Evolutionary conservation across 805 yeast species (phyloP).

Genomic region (Candida ovalis): DNA sequence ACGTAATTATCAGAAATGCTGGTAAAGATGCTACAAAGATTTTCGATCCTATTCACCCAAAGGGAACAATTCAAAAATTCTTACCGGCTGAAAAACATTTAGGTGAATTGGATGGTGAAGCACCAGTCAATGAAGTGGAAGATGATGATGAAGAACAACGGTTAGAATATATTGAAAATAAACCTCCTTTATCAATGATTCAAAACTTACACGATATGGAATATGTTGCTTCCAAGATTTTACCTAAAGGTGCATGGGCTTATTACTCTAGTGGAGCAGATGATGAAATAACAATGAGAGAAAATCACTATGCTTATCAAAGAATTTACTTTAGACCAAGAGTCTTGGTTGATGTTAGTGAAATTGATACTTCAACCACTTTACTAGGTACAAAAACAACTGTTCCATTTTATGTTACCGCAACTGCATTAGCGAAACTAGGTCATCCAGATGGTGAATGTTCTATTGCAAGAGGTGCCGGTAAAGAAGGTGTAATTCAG

Average conservation of each 20-base stretch:
- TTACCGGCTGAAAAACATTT: conserved; percentile 57
- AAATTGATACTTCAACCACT: conserved; percentile 64
- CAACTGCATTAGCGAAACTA: conserved; percentile 87
- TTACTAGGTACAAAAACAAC: conserved; percentile 68
- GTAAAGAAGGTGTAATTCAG: conserved; percentile 65
- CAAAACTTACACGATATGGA: conserved; percentile 86
- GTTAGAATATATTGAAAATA: conserved; percentile 39
- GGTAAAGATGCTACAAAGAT: conserved; percentile 59
- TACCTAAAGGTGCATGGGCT: conserved; percentile 84
- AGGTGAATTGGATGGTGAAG: conserved; percentile 42
- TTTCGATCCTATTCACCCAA: conserved; percentile 87
- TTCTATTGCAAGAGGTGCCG: conserved; percentile 81
- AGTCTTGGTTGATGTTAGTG: conserved; percentile 74
- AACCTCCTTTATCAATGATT: conserved; percentile 68
- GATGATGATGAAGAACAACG: conserved; percentile 42
- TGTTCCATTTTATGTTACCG: conserved; percentile 85
- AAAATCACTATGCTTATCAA: conserved; percentile 87
- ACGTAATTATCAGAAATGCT: conserved; percentile 40
- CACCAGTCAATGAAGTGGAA: conserved; percentile 30
- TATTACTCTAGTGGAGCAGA: conserved; percentile 91
- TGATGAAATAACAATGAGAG: conserved; percentile 86
- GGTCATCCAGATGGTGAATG: conserved; percentile 95
- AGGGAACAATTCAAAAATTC: conserved; percentile 71
- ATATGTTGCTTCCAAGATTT: conserved; percentile 71
- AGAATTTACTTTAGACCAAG: conserved; percentile 84